Conservation (phyloP, 2,329 filamentous ascomycete genomes). For the Colletotrichum simmondsii region DNA sequence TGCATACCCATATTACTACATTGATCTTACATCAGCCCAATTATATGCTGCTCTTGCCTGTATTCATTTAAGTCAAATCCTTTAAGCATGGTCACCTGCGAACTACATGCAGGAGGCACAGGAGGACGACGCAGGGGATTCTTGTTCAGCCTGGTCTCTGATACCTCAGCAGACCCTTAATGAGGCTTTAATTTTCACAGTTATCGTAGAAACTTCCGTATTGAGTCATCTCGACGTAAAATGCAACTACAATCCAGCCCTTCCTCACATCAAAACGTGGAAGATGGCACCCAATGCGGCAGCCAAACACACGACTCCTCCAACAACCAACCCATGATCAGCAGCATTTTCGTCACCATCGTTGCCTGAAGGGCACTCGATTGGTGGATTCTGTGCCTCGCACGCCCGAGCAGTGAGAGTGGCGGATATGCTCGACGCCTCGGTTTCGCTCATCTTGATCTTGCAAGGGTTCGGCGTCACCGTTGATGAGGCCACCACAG, state of each 20-base stretch:
- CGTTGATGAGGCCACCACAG: slow-evolving; percentile 17
- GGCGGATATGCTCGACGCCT: slow-evolving; percentile 36
- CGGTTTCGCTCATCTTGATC: slow-evolving; percentile 34
- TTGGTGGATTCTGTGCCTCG: slow-evolving; percentile 24
- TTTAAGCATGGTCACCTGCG: not conserved
- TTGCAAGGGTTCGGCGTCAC: slow-evolving; percentile 35
- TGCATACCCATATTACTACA: no score
- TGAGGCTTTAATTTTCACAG: no score
- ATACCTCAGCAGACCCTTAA: not conserved
- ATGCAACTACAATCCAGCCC: not conserved
- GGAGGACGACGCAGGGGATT: not conserved
- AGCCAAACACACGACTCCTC: slow-evolving; percentile 1
- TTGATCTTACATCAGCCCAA: no score
- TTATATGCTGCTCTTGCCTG: not conserved
- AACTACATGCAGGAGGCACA: not conserved
- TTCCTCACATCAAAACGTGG: not conserved
- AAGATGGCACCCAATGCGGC: not conserved
- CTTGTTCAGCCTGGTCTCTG: not conserved
- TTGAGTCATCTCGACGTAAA: not conserved
- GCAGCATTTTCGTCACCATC: not conserved
- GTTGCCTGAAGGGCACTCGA: slow-evolving; percentile 34
- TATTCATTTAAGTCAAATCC: not conserved
- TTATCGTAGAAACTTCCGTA: not conserved
- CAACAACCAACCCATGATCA: slow-evolving; percentile 16
- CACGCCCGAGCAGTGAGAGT: slow-evolving; percentile 14